Conservation (phyloP, 345 rosid genomes). For the Eucalyptus marginata region DNA sequence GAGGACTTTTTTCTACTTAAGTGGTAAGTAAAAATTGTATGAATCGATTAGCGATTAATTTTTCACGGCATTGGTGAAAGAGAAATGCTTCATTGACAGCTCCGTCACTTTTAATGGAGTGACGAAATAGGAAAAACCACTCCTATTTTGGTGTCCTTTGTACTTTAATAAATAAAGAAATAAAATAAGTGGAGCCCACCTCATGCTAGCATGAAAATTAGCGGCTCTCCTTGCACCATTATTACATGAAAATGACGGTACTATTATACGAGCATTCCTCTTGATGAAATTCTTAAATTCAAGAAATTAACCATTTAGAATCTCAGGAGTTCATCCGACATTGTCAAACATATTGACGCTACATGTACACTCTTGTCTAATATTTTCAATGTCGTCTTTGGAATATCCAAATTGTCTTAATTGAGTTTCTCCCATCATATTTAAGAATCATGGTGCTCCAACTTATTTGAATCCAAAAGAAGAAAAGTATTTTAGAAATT, state of each 20-base stretch:
- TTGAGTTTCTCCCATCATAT: neutral
- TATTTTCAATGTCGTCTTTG: neutral
- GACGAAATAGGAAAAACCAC: no score
- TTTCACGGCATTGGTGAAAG: neutral
- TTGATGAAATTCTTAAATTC: neutral
- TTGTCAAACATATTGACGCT: neutral
- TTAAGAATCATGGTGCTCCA: neutral
- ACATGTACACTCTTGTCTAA: neutral
- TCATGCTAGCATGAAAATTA: no score
- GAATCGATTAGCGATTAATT: neutral
- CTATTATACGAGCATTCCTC: no score
- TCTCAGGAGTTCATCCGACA: neutral
- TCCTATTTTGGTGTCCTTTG: no score
- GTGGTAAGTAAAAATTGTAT: neutral
- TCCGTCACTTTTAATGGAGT: fast-evolving
- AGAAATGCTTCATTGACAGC: no score
- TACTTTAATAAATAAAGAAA: fast-evolving
- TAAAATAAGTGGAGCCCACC: fast-evolving
- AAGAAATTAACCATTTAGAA: neutral
- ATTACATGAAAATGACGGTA: fast-evolving
- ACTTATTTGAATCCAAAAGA: neutral
- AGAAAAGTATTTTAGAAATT: neutral
- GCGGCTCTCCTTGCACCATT: fast-evolving
- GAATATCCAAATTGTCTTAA: neutral
- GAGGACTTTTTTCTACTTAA: neutral